Base-by-base conservation (phyloP, 2,329 filamentous ascomycete species). In the Penicillium sp. region DNA sequence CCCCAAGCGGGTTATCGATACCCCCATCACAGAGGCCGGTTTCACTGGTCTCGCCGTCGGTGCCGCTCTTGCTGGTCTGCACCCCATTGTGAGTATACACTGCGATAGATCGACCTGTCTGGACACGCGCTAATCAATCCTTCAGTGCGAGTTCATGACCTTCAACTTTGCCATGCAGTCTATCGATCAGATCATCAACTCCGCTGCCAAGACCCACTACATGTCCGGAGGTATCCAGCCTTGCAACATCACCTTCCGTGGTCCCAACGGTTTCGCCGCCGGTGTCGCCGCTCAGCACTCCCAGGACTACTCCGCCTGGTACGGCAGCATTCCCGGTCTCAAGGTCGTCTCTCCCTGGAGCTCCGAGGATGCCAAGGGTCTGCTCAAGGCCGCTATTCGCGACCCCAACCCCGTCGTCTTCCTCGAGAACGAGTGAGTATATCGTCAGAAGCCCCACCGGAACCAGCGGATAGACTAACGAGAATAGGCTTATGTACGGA, bases 91-190 rank as follows among this genome's bases (percentile, higher is more conserved):
- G 82, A 82, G 90, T 85, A 27, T 27, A 27, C 24, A 6, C 24
- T 27, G 4, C 24, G 24, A 27, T 6, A 8, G 24, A 27, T 27
- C 8, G 21, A 27, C n/a, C 10, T 53, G n/a, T 18, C 39, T 40
- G 29, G 47, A 29, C 27, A 14, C 9, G 43, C 24, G 38, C 61
- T 56, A 54, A 58, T 43, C 42, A 22, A 42, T 50, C 4, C 48
- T 58, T 3, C 59, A 94, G 90, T 94, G 89, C 85, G 94, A 99
- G 82, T 99, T 99, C 84, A 99, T 99, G 94, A 99, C 94, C 71
- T 97, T 96, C 87, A 99, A 99, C 86, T 97, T 97, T 75, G 93
- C 94, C 77, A 99, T 99, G 94, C 94, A 99, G 82, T 91, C 94
- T 74, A 99, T 99, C 77, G 94, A 99, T 77, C 94, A 99, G 77